Evolutionary conservation across 179 eudicot genomes (phyloP), one percentile per base, ranked within the genome.

Genomic region (Silene coronaria): DNA sequence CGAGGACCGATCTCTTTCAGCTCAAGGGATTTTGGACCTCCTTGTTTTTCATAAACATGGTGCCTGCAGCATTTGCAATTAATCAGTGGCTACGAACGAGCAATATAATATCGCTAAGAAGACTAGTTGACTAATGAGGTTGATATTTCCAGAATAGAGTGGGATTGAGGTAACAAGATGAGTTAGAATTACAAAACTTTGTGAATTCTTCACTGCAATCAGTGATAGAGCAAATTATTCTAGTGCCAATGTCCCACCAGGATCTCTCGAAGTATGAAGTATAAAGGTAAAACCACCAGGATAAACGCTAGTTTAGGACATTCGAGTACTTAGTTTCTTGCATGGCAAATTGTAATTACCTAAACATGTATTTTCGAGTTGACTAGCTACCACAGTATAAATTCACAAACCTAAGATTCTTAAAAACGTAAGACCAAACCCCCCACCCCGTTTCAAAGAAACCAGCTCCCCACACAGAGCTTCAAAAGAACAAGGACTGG

Each of bases 1-100:
- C 99, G 97, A 79, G 97, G 99, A 74, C 99, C 99, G 74, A 95
- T 85, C 84, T 92, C 99, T 83, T 95, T 92, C 79, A 93, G 79
- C 58, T 91, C 96, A 77, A 89, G 72, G 32, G 97, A 92, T 75
- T 91, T 88, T 34, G 97, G 89, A 74, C 97, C 97, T 74, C 94
- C 97, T 36, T 80, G 90, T 82, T 91, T 90, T 82, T 93, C 95
- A 78, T 89, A 95, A 70, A 95, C 76, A 85, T 95, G 99, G 81
- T 95, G 89, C 87, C 97, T 93, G 85, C 79, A 85, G 68, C 67
- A 75, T 48, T 9, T 36, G 5, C 4, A 19, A 38, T 5, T 36
- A 74, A 4, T 75, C 30, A 57, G 70, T 32, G 28, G 23, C 79
- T 24, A 64, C 4, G 8, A 16, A 61, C 28, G 24, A 36, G 51